Base-by-base conservation (phyloP, 2,329 filamentous ascomycete genomes). In the Fusarium zealandicum region DNA sequence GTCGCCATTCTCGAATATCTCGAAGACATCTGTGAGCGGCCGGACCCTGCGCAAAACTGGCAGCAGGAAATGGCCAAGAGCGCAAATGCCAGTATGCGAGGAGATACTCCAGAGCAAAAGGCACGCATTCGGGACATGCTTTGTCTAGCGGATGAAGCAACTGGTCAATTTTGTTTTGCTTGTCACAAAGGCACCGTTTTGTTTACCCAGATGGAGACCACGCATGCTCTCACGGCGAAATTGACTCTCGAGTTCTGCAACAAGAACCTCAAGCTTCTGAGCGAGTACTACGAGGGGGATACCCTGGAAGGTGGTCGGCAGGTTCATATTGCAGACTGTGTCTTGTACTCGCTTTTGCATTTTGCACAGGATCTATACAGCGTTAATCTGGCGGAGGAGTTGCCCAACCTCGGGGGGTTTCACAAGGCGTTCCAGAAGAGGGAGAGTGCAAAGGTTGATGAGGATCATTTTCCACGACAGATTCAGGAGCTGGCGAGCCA, bases 1-100 rank as follows among this genome's bases (percentile, higher is more conserved):
- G 13, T 65, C 2, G 46, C 61, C 3, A 64, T 63, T 3, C 17
- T 64, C 2, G 49, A 52, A 1, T 65, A 65, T 6, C 35, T 64
- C 1, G 61, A 64, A 13, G 61, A 63, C 3, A 60, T 54, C 0
- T 65, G 61, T n/a, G 37, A 59, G 10, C 3, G 48, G 2, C 61
- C 61, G 0, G 31, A 45, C 11, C 22, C 43, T 18, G 31, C 28
- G 17, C 38, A 46, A 3, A 13, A 37, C 0, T 64, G 61, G 61
- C 51, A 65, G 3, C 1, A 27, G 2, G 51, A 63, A 2, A 16
- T 64, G 0, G 40, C 43, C 0, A 42, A 51, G 1, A 5, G 4
- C 3, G 37, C 57, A 1, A 31, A 18, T 0, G 7, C 6, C 0
- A 48, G 31, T 16, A 47, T 64, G 55, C 38, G 49, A 4, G 61